Conservation (phyloP, 306 rosid species). For the Quercus bicolor region DNA sequence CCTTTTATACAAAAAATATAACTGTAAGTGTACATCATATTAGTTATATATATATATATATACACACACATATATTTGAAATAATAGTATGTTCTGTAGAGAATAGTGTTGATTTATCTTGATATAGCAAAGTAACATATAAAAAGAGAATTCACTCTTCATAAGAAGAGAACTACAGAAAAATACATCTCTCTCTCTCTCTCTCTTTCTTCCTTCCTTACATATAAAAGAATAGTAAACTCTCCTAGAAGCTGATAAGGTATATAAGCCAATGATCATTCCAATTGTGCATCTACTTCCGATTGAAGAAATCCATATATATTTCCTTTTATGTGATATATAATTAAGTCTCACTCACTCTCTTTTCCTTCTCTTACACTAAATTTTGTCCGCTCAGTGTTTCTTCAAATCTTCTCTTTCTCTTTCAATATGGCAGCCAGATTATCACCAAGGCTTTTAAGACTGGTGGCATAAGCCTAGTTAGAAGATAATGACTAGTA, state of each 20-base stretch:
- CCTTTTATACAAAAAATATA: not conserved
- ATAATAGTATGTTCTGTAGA: not conserved
- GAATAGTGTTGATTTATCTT: not conserved
- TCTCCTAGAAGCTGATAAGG: slow-evolving; percentile 45
- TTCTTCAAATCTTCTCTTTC: slow-evolving; percentile 20
- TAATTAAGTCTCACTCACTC: slow-evolving; percentile 1
- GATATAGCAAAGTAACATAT: slow-evolving; percentile 2
- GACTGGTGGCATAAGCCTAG: slow-evolving; percentile 23
- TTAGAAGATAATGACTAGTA: slow-evolving; percentile 29
- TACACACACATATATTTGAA: no score
- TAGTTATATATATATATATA: no score
- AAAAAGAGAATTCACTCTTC: slow-evolving; percentile 14
- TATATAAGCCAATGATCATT: slow-evolving; percentile 41
- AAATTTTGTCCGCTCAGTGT: slow-evolving; percentile 14
- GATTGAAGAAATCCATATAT: slow-evolving; percentile 27
- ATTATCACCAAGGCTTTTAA: slow-evolving; percentile 21
- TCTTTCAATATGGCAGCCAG: slow-evolving; percentile 31
- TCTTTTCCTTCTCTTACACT: slow-evolving; percentile 21
- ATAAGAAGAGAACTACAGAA: slow-evolving; percentile 37
- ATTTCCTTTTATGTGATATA: slow-evolving; percentile 12
- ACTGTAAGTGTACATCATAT: no score
- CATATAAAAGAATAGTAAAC: slow-evolving; percentile 16
- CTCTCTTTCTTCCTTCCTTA: slow-evolving; percentile 11
- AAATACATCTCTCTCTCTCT: slow-evolving; percentile 20
- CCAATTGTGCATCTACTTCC: slow-evolving; percentile 38